Base-by-base conservation (phyloP, 805 yeast species). In the Ogataea henricii region DNA sequence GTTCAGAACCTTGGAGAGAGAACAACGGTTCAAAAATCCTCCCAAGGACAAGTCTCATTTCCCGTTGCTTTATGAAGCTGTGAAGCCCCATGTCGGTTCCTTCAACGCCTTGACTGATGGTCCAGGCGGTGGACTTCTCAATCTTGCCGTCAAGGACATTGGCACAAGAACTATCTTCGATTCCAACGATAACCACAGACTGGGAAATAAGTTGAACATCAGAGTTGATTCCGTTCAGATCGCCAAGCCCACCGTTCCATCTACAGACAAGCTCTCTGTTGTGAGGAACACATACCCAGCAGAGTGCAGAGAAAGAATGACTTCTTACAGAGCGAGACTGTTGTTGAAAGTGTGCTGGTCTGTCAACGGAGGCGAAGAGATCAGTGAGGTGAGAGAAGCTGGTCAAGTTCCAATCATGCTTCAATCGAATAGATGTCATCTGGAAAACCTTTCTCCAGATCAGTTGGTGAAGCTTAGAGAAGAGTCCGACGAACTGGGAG, bases 401-500 rank as follows among this genome's bases (percentile, higher is more conserved):
- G 99, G 99, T 50, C 84, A 80, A 51, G 74, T 94, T 26, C 99
- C 99, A 18, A 71, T 92, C 57, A 94, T 94, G 99, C 72, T 94
- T 55, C 81, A 85, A 59, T 78, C 96, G 34, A 94, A 91, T 67
- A 79, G 96, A 69, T 94, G 99, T 67, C 97, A 94, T 65, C 74
- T 94, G 52, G 87, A 88, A 60, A 85, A 83, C 48, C 64, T 90
- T 69, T 79, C 95, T 0, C 98, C 99, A 10, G 75, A 79, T 32
- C 86, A 92, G 58, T 73, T 94, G 56, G 95, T 92, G 7, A 70
- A 77, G 18, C 75, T 72, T 50, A 85, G 84, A 64, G 99, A 94
- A 70, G 99, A 94, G 69, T 79, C 89, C 33, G 99, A 94, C 67
- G 99, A 94, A 66, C 73, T 90, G 52, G 99, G 99, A 54, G 99